Percentiles rank a stretch among this genome's conserved stretches.
These are phyloP conservation scores for Rhizopogon rudus DNA, from an alignment of 768 basidiomycete genomes.

Conservation along the genomic window DNA sequence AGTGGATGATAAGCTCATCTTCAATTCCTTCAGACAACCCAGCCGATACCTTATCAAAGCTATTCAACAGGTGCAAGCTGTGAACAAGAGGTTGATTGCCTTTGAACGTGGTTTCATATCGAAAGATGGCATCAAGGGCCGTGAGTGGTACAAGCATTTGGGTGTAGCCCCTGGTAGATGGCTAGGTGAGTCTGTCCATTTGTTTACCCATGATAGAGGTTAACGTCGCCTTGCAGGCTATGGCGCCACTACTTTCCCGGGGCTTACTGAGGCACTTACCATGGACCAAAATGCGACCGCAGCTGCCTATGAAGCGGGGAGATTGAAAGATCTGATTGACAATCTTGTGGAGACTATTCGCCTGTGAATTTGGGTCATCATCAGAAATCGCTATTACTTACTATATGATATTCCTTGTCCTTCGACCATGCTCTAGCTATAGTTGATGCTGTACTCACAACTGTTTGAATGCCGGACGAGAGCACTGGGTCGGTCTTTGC, in stretches of 20 bases:
- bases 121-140: constrained; percentile 63
- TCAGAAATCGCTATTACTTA: neutral
- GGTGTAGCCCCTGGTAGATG: constrained; percentile 83
- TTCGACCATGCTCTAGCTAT: neutral
- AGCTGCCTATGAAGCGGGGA: constrained; percentile 59
- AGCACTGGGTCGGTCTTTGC: too few relatives aligned
- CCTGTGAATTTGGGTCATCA: constrained; percentile 6
- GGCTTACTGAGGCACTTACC: constrained; percentile 70
- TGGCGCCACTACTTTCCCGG: constrained; percentile 79
- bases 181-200: constrained; percentile 47
- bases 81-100: constrained; percentile 57
- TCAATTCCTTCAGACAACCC: constrained; percentile 23
- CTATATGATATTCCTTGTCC: neutral
- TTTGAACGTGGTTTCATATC: constrained; percentile 80
- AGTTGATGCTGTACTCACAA: neutral
- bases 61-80: constrained; percentile 48
- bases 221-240: constrained; percentile 42
- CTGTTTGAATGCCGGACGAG: neutral
- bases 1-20: neutral
- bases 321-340: constrained; percentile 50
- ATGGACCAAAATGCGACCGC: constrained; percentile 60
- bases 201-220: neutral
- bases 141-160: constrained; percentile 82
- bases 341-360: constrained; percentile 35
- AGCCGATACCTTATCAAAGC: constrained; percentile 47